Evolutionary conservation across 768 basidiomycete species (phyloP).

Genomic region (Antrodiella citrinella): DNA sequence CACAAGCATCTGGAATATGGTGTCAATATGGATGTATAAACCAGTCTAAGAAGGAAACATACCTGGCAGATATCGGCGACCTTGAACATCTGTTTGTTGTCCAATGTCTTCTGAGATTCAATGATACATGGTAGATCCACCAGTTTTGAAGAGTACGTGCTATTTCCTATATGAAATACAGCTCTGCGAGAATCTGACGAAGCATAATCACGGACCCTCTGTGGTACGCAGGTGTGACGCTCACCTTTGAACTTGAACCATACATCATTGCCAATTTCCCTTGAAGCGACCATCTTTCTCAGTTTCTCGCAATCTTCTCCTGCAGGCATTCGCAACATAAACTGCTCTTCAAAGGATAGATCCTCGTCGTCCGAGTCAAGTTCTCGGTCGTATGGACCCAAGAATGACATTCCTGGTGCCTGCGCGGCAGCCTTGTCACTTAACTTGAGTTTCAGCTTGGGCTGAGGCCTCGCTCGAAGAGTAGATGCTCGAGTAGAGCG

Average conservation of each 20-base stretch:
- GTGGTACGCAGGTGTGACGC: neutral
- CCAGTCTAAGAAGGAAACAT: conserved; percentile 9
- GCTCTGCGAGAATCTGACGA: conserved; percentile 76
- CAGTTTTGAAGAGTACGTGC: conserved; percentile 80
- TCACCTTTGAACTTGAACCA: conserved; percentile 99
- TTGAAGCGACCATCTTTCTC: conserved; percentile 70
- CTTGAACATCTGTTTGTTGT: conserved; percentile 97
- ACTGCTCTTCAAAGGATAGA: conserved; percentile 93
- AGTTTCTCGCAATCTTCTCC: conserved; percentile 76
- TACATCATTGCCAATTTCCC: conserved; percentile 71
- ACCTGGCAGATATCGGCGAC: conserved; percentile 98
- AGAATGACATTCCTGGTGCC: conserved; percentile 79
- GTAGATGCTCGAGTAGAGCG: conserved; percentile 19
- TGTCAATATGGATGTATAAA: conserved; percentile 8
- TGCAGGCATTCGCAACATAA: conserved; percentile 82
- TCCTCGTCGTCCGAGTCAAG: conserved; percentile 95
- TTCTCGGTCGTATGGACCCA: conserved; percentile 90
- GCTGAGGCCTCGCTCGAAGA: conserved; percentile 24
- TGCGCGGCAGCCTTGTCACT: conserved; percentile 76
- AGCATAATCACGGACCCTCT: no score
- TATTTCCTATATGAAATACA: conserved; percentile 78
- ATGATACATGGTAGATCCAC: conserved; percentile 93
- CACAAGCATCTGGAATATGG: conserved; percentile 71
- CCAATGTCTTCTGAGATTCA: conserved; percentile 92
- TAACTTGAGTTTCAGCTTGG: conserved; percentile 83